These are phyloP conservation scores for Chaetoceros muelleri DNA, from an alignment of 108 stramenopile species.

Conservation along the genomic window DNA sequence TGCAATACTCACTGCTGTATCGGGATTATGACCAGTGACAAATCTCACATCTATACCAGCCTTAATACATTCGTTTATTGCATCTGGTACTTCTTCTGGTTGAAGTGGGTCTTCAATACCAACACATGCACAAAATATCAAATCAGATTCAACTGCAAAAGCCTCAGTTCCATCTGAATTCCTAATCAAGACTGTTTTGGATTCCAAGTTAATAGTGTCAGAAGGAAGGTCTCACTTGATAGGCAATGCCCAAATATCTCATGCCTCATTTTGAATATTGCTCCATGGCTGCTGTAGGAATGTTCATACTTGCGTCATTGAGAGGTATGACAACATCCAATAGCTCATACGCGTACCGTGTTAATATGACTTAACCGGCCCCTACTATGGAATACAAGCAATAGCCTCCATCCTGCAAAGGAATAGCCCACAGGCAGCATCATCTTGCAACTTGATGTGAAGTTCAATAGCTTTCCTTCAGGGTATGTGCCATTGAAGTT, in stretches of 20 bases:
- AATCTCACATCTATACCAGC: constrained; percentile 96
- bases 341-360: constrained; percentile 34
- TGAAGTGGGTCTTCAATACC: constrained; percentile 97
- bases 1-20: constrained; percentile 93
- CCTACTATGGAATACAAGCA: constrained; percentile 84
- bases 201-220: constrained; percentile 51
- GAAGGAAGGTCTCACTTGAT: constrained; percentile 61
- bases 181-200: constrained; percentile 25
- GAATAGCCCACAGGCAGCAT: constrained; percentile 89
- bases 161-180: constrained; percentile 69
- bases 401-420: constrained; percentile 48
- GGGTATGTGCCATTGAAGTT: constrained; percentile 36
- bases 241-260: constrained; percentile 74
- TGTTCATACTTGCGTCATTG: constrained; percentile 16
- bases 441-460: constrained; percentile 86
- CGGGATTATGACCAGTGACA: constrained; percentile 94
- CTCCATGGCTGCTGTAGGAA: constrained; percentile 31
- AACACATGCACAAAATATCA: constrained; percentile 71
- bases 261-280: constrained; percentile 67
- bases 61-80: constrained; percentile 74
- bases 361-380: constrained; percentile 66
- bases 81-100: constrained; percentile 79
- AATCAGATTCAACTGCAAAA: constrained; percentile 47
- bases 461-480: constrained; percentile 74
- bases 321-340: constrained; percentile 19